Base-by-base conservation (phyloP, 352 stramenopile genomes). In the Pythium rhizo-oryzae region DNA sequence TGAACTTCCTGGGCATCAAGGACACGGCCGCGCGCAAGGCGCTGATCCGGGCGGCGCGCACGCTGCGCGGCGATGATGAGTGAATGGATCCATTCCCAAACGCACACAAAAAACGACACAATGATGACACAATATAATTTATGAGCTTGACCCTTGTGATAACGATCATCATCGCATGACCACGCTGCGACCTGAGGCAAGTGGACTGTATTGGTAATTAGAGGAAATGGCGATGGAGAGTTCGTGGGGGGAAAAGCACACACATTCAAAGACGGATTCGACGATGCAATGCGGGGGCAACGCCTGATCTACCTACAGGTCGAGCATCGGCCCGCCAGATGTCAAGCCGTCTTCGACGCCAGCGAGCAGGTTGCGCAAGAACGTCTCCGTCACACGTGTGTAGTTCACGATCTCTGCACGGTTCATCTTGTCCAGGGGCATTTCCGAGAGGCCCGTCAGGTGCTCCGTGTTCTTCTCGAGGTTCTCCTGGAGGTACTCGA, bases 371-470 rank as follows among this genome's bases (percentile, higher is more conserved):
- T 97, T 97, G 46, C 82, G 80, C 77, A 98, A 69, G 75, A 98
- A 98, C 9, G 82, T 94, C 69, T 97, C 90, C 21, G 94, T 98
- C 69, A 98, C 90, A 61, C 93, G 90, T 46, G 90, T 97, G 81
- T 97, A 98, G 77, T 98, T 98, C 75, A 98, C 93, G 46, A 98
- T 92, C 67, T 98, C 88, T 25, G 89, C 91, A 51, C 91, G 90
- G 71, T 98, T 92, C 84, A 98, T 96, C 74, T 94, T 86, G 59
- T 97, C 89, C 28, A 97, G 76, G n/a, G 84, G 81, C 79, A 92
- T 91, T 72, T 98, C 94, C 30, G 86, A 95, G 15, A 98, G 74
- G 8, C 93, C 93, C 3, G 87, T 96, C 57, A 98, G 66, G 54
- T 97, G 82, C 72, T 98, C 94, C 6, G 92, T 97, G 70, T 97